These are phyloP conservation scores for Pseudognaphalium luteoalbum DNA, from an alignment of 129 eudicot species.

Conservation along the genomic window DNA sequence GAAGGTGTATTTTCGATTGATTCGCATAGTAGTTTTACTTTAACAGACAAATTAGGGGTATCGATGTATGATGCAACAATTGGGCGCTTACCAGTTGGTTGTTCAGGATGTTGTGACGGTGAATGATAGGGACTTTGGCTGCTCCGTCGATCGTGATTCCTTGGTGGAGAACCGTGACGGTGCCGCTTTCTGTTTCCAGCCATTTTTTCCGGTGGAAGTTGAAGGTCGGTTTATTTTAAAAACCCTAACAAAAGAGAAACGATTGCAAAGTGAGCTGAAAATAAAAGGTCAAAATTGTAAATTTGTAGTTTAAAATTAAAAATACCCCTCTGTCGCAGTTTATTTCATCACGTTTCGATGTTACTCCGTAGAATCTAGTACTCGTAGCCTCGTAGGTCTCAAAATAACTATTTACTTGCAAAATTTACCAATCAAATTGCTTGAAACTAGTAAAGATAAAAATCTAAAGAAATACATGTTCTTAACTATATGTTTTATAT, in stretches of 20 bases:
- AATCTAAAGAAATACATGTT: no score
- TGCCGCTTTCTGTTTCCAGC: slow-evolving; percentile 27
- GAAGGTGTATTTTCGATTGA: slow-evolving; percentile 54
- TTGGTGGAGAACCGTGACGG: slow-evolving; percentile 14
- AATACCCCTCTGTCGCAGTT: no score
- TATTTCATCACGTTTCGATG: no score
- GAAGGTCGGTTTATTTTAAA: neutral
- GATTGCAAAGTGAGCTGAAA: no score
- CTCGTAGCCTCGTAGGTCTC: no score
- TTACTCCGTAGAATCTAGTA: no score
- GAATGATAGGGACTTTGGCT: slow-evolving; percentile 30
- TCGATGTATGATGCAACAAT: slow-evolving; percentile 52
- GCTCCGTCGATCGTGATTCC: slow-evolving; percentile 15
- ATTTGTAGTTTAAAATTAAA: no score
- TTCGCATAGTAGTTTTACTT: slow-evolving; percentile 69
- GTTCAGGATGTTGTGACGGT: slow-evolving; percentile 26
- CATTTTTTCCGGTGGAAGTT: slow-evolving; percentile 8
- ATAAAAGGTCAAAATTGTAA: no score
- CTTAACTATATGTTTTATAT: no score
- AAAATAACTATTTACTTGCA: no score
- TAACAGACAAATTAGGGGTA: slow-evolving; percentile 52
- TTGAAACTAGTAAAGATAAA: no score
- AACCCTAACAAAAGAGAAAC: slow-evolving; percentile 34
- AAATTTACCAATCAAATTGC: no score
- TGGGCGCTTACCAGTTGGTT: slow-evolving; percentile 54